Conservation (phyloP, 129 eudicot genomes). For the Saposhnikovia divaricata region DNA sequence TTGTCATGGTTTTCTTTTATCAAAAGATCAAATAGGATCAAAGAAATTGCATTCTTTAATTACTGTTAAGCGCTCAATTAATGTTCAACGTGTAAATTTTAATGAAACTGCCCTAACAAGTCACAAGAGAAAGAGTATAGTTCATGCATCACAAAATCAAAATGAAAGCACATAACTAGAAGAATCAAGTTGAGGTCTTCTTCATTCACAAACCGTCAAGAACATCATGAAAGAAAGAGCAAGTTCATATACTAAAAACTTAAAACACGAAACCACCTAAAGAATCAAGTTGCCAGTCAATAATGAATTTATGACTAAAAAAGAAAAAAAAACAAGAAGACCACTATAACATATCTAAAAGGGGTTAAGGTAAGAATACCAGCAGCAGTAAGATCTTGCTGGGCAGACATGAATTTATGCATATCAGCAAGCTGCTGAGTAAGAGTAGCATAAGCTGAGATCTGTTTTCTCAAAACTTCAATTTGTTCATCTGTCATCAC, state of each 20-base stretch:
- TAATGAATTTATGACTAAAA: too few relatives aligned
- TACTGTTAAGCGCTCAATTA: neutral
- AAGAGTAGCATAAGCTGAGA: constrained; percentile 37
- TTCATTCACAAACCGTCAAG: neutral
- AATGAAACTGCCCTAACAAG: neutral
- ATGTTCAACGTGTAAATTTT: neutral
- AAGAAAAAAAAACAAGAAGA: neutral
- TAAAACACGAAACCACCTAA: neutral
- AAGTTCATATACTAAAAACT: too few relatives aligned
- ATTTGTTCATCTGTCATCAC: constrained; percentile 71
- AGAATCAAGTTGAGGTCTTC: neutral
- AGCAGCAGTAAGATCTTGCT: constrained; percentile 49
- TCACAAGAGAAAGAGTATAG: neutral
- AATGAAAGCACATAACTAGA: neutral
- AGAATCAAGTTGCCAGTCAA: neutral
- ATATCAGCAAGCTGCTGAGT: constrained; percentile 35
- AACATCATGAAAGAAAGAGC: neutral
- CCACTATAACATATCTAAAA: neutral
- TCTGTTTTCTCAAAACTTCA: constrained; percentile 52
- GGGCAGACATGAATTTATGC: constrained; percentile 41
- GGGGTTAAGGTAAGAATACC: constrained; percentile 18
- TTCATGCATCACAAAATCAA: neutral
- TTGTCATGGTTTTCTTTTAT: neutral
- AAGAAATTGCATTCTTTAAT: neutral
- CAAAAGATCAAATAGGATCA: neutral